phyloP scores from a whole-genome alignment of 108 stramenopile genomes.

The Schizochytrium sp. region DNA sequence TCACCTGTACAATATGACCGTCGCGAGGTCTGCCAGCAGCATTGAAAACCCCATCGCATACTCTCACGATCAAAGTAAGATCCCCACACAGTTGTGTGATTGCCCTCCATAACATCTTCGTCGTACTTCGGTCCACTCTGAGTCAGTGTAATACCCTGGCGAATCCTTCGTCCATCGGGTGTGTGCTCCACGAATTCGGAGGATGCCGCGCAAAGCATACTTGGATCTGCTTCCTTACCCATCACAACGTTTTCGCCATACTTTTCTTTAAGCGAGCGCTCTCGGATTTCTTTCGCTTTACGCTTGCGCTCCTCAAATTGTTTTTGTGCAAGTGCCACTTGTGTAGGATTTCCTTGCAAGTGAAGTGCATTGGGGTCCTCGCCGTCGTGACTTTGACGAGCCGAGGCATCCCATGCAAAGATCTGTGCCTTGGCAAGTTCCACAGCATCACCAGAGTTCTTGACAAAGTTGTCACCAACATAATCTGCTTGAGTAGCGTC shows the following conservation, averaged over 20 bases:
- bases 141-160: constrained; percentile 71
- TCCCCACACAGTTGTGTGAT: constrained; percentile 96
- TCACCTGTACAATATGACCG: constrained; percentile 92
- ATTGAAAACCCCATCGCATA: constrained; percentile 94
- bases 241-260: constrained; percentile 85
- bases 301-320: constrained; percentile 83
- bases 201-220: constrained; percentile 63
- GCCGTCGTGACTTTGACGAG: constrained; percentile 5
- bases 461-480: constrained; percentile 96
- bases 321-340: constrained; percentile 89
- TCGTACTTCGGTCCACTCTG: constrained; percentile 87
- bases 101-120: constrained; percentile 89
- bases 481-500: constrained; percentile 80
- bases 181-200: constrained; percentile 81
- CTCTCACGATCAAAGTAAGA: constrained; percentile 90
- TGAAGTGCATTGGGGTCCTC: constrained; percentile 81
- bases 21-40: constrained; percentile 91
- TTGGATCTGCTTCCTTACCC: constrained; percentile 82
- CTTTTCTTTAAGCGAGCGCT: constrained; percentile 87
- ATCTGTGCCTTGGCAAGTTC: constrained; percentile 89
- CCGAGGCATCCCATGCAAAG: constrained; percentile 97
- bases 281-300: constrained; percentile 82
- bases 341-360: constrained; percentile 94
- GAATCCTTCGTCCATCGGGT: constrained; percentile 83
- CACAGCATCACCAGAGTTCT: constrained; percentile 90